These are phyloP conservation scores for Scedosporium boydii DNA, from an alignment of 2,329 filamentous ascomycete species.

Conservation along the genomic window DNA sequence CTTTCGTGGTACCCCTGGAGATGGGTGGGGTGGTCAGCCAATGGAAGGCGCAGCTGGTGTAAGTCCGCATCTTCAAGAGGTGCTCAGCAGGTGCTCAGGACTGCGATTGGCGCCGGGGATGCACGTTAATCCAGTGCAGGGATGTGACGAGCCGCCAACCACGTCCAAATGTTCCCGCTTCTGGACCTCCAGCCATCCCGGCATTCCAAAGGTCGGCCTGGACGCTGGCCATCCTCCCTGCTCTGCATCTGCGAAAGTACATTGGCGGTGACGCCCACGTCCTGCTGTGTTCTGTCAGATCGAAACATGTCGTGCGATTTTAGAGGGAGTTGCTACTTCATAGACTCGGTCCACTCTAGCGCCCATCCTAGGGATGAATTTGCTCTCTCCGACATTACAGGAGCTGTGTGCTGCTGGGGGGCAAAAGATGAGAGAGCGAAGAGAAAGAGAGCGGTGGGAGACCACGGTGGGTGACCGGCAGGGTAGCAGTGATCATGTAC, in stretches of 20 bases:
- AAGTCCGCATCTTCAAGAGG: neutral
- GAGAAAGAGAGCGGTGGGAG: neutral
- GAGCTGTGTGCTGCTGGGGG: neutral
- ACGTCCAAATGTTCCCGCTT: neutral
- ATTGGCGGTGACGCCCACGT: neutral
- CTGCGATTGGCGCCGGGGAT: conserved; percentile 3
- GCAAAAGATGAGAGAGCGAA: neutral
- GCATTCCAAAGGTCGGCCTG: neutral
- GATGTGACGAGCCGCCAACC: conserved; percentile 2
- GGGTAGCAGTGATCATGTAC: neutral
- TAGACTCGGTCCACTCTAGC: neutral
- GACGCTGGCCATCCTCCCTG: neutral
- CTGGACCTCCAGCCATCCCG: neutral
- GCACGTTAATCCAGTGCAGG: neutral
- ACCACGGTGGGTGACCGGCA: neutral
- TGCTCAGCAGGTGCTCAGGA: neutral
- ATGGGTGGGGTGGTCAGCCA: neutral
- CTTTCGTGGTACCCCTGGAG: conserved; percentile 3
- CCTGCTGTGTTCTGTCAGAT: neutral
- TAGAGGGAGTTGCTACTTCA: neutral
- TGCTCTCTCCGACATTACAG: neutral
- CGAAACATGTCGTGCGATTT: neutral
- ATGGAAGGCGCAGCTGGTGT: neutral
- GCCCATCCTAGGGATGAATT: neutral
- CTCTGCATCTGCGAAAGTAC: neutral